Percentiles rank a stretch among this genome's conserved stretches.
These are phyloP conservation scores for Biancaea sappan DNA, from an alignment of 306 rosid genomes.

Conservation along the genomic window DNA sequence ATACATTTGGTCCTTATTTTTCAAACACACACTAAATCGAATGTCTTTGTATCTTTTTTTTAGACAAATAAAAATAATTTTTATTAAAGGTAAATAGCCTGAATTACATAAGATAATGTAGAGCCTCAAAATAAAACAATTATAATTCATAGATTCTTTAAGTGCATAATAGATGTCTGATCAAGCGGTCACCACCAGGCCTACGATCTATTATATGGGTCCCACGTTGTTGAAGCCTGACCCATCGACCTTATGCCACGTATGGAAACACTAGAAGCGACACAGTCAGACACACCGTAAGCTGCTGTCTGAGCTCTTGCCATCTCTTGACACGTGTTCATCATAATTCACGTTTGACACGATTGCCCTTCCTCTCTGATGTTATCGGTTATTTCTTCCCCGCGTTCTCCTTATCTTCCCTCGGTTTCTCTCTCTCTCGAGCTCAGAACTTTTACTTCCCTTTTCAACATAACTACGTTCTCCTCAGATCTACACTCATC, in stretches of 20 bases:
- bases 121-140: too few relatives aligned
- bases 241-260: background rate
- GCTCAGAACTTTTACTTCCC: background rate
- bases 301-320: background rate
- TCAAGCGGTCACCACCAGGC: background rate
- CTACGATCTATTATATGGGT: background rate
- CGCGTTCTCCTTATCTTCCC: slow-evolving; percentile 19
- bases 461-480: slow-evolving; percentile 20
- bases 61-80: too few relatives aligned
- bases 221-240: background rate
- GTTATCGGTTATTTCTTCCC: background rate
- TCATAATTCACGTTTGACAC: background rate
- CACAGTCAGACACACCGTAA: background rate
- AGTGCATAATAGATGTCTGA: background rate
- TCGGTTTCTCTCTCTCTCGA: background rate
- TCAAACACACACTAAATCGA: too few relatives aligned
- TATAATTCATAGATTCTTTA: too few relatives aligned
- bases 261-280: background rate
- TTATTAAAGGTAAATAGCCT: too few relatives aligned
- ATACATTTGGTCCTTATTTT: too few relatives aligned
- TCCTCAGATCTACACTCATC: slow-evolving; percentile 40
- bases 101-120: too few relatives aligned
- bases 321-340: slow-evolving; percentile 11
- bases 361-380: background rate
- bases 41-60: too few relatives aligned